phyloP scores from a whole-genome alignment of 495 filamentous ascomycete species.

The Neurospora discreta region DNA sequence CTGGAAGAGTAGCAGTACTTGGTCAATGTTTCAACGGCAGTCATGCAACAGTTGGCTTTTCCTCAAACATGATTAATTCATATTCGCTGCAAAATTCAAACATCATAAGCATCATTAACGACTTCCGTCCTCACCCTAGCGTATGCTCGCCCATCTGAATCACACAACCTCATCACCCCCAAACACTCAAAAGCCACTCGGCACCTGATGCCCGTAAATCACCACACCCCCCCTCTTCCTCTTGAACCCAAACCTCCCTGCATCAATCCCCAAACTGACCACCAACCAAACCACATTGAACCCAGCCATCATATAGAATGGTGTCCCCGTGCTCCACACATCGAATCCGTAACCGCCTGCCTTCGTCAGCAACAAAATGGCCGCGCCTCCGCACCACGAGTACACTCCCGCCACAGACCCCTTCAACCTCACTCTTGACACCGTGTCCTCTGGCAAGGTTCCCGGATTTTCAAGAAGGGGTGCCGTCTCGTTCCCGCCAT shows the following conservation, averaged over 20 bases:
- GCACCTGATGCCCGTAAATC: neutral
- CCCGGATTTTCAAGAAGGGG: constrained; percentile 19
- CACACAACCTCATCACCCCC: neutral
- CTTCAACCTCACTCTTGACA: constrained; percentile 54
- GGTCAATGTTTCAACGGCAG: neutral
- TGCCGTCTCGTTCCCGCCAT: constrained; percentile 14
- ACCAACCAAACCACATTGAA: constrained; percentile 70
- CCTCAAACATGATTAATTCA: neutral
- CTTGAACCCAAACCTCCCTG: constrained; percentile 4
- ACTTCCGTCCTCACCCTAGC: neutral
- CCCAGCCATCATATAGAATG: constrained; percentile 83
- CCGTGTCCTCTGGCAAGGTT: constrained; percentile 12
- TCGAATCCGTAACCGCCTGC: constrained; percentile 83
- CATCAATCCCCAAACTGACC: constrained; percentile 38
- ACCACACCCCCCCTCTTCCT: neutral
- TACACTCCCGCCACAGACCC: constrained; percentile 92
- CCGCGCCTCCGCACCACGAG: constrained; percentile 78
- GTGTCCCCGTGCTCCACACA: constrained; percentile 51
- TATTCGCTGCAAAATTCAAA: neutral
- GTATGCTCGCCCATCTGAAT: neutral
- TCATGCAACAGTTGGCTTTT: neutral
- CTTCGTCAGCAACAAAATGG: constrained; percentile 86
- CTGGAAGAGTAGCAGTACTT: neutral
- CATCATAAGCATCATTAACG: neutral
- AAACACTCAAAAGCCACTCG: neutral